Evolutionary conservation across 257 asterid species (phyloP).

Genomic region (Ballota nigra): DNA sequence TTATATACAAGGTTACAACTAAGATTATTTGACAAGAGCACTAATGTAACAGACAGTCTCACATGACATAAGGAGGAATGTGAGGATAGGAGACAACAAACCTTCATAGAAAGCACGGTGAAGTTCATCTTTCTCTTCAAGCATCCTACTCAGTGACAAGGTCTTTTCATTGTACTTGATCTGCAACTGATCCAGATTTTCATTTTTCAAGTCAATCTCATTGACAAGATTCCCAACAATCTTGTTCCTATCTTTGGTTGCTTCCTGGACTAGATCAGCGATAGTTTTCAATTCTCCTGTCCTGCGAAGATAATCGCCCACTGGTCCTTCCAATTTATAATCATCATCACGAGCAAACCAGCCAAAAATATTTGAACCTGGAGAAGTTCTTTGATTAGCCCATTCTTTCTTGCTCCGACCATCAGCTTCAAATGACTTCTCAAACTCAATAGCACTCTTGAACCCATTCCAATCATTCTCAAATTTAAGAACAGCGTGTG

Average conservation of each 20-base stretch:
- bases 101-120: conserved; percentile 83
- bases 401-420: conserved; percentile 27
- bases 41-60: not conserved
- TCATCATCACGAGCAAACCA: conserved; percentile 38
- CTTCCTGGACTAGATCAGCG: conserved; percentile 29
- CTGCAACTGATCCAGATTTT: conserved; percentile 63
- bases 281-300: conserved; percentile 27
- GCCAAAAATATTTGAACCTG: conserved; percentile 22
- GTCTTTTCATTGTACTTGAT: conserved; percentile 51
- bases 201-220: conserved; percentile 70
- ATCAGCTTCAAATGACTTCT: conserved; percentile 31
- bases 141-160: conserved; percentile 70
- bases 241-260: conserved; percentile 37
- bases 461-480: conserved; percentile 33
- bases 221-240: conserved; percentile 56
- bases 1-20: conserved; percentile 2
- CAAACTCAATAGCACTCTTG: conserved; percentile 37
- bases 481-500: conserved; percentile 24
- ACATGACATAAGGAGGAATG: not conserved
- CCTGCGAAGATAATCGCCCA: conserved; percentile 31
- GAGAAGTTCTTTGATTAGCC: conserved; percentile 20
- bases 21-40: not conserved
- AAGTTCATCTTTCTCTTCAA: conserved; percentile 77
- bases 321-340: conserved; percentile 26
- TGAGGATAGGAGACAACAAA: conserved; percentile 23